These are phyloP conservation scores for Viridothelium virens DNA, from an alignment of 495 filamentous ascomycete genomes.

Conservation along the genomic window DNA sequence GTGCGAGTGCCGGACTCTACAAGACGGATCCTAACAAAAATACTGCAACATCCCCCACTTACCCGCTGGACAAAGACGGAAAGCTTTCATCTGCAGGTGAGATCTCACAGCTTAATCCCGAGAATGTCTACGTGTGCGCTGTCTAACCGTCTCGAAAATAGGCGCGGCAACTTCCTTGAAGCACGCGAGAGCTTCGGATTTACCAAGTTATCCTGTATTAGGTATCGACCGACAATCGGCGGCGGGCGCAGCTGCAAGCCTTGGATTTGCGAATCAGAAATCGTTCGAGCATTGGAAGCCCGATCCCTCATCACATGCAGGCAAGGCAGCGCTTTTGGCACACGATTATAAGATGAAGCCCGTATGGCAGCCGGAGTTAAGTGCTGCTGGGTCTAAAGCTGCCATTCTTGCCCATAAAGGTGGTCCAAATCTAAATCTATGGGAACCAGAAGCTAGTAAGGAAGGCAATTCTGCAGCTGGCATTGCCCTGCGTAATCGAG, in stretches of 20 bases:
- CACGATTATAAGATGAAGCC: constrained; percentile 57
- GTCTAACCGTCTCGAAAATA: constrained; percentile 21
- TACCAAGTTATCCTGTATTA: constrained; percentile 57
- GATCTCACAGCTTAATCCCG: constrained; percentile 16
- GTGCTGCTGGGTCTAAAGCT: constrained; percentile 60
- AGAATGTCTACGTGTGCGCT: neutral
- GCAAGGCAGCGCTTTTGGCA: constrained; percentile 58
- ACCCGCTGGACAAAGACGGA: constrained; percentile 40
- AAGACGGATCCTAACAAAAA: constrained; percentile 33
- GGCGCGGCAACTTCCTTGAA: constrained; percentile 56
- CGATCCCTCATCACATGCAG: constrained; percentile 52
- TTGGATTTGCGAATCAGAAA: constrained; percentile 64
- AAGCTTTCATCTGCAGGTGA: constrained; percentile 49
- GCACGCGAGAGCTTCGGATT: constrained; percentile 58
- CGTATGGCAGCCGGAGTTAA: constrained; percentile 47
- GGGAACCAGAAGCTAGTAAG: constrained; percentile 40
- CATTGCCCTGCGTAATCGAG: constrained; percentile 45
- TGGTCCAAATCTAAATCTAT: constrained; percentile 46
- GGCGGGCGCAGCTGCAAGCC: constrained; percentile 61
- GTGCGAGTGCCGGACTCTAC: constrained; percentile 40
- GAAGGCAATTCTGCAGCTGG: constrained; percentile 54
- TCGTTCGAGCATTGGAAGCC: constrained; percentile 55
- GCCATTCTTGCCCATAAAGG: constrained; percentile 62
- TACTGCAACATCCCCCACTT: constrained; percentile 27
- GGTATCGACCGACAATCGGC: constrained; percentile 60